phyloP scores from a whole-genome alignment of 73 alveolate genomes.

The Urostyla sp. region DNA sequence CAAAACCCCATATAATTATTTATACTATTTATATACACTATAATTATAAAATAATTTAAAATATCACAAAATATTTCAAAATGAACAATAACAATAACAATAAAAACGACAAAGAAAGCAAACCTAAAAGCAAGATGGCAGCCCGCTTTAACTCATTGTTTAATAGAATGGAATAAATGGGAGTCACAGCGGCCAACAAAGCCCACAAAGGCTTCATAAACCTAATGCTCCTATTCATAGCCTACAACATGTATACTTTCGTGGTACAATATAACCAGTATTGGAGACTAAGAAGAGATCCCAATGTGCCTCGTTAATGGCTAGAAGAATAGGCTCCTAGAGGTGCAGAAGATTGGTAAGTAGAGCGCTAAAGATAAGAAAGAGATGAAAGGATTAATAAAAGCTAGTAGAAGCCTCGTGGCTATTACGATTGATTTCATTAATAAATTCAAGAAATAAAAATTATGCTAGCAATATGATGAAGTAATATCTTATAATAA shows the following conservation, averaged over 20 bases:
- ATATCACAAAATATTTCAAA: too few relatives aligned
- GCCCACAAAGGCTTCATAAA: slow-evolving; percentile 47
- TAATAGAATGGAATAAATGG: slow-evolving; percentile 25
- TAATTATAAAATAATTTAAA: too few relatives aligned
- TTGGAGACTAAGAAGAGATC: slow-evolving; percentile 72
- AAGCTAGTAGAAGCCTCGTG: not conserved
- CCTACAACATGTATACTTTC: slow-evolving; percentile 24
- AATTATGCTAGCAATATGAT: too few relatives aligned
- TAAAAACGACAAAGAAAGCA: slow-evolving; percentile 18
- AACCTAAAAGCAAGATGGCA: slow-evolving; percentile 29
- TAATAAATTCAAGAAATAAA: too few relatives aligned
- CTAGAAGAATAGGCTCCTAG: slow-evolving; percentile 51
- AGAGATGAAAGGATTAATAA: slow-evolving; percentile 64
- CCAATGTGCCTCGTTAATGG: slow-evolving; percentile 64
- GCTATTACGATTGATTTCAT: not conserved
- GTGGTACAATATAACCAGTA: slow-evolving; percentile 52
- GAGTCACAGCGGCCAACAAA: slow-evolving; percentile 52
- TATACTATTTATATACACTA: too few relatives aligned
- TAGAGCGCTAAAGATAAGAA: slow-evolving; percentile 53
- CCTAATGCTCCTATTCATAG: slow-evolving; percentile 35
- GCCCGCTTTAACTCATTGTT: slow-evolving; percentile 35
- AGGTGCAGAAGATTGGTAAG: slow-evolving; percentile 58
- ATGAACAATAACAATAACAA: too few relatives aligned
- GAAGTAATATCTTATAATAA: slow-evolving; percentile 5
- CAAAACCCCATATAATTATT: too few relatives aligned